Evolutionary conservation across 129 eudicot species (phyloP).

Genomic region (Lactuca saligna): DNA sequence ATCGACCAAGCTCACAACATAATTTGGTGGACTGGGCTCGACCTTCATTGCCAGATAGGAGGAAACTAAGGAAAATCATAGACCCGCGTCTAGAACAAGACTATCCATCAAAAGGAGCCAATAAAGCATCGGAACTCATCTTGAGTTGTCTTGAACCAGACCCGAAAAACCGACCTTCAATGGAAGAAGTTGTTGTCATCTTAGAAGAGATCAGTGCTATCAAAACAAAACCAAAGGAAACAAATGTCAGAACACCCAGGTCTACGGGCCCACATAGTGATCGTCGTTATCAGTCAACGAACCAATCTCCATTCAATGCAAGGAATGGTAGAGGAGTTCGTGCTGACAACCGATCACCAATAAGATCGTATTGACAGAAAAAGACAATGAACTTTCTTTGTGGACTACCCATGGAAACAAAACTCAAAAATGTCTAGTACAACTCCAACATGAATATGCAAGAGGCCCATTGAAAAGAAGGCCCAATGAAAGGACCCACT

Average conservation of each 20-base stretch:
- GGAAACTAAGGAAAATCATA: conserved; percentile 51
- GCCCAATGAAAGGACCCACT: conserved; percentile 17
- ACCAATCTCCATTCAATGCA: conserved; percentile 29
- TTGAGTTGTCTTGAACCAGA: conserved; percentile 63
- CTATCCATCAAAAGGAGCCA: conserved; percentile 57
- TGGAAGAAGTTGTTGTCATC: conserved; percentile 44
- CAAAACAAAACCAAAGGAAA: conserved; percentile 40
- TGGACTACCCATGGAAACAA: not conserved
- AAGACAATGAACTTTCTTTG: not conserved
- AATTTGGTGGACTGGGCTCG: conserved; percentile 75
- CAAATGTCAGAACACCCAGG: conserved; percentile 16
- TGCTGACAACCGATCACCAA: conserved; percentile 22
- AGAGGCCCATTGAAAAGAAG: conserved; percentile 7
- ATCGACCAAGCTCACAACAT: conserved; percentile 58
- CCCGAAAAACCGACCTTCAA: conserved; percentile 62
- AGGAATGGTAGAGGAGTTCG: conserved; percentile 25
- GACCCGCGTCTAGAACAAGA: conserved; percentile 55
- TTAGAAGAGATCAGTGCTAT: conserved; percentile 44
- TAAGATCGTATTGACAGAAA: conserved; percentile 33
- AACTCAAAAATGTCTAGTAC: not conserved
- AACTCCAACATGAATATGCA: not conserved
- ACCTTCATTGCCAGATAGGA: conserved; percentile 48
- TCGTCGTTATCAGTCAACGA: conserved; percentile 33
- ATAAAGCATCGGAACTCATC: conserved; percentile 47
- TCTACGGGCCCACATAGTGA: conserved; percentile 5